Evolutionary conservation across 208 protist genomes (phyloP), one percentile per base, ranked within the genome.

Genomic region (Crithidia fasciculata): DNA sequence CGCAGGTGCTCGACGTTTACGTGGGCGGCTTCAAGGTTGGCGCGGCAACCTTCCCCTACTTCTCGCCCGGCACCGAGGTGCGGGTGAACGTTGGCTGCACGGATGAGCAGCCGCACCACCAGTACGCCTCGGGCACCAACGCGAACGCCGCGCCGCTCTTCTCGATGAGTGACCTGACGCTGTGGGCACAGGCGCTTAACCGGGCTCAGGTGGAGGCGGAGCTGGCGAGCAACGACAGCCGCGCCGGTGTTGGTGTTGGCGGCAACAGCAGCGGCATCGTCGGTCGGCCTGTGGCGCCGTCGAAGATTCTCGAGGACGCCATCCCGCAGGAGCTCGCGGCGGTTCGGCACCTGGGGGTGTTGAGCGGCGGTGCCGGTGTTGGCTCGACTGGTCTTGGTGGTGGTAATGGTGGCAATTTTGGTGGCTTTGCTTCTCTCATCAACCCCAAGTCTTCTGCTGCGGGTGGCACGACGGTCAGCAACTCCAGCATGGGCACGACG

Each of bases 131-230:
- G 82, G 68, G 85, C 85, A 10, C 72, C 68, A 67, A 50, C 16
- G n/a, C 56, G 18, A 74, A 90, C 41, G 53, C 72, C 1, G 79
- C 80, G 18, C 63, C 81, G 41, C 72, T 90, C 45, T 96, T 84
- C 69, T 90, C 87, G 16, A 85, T 95, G 66, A 81, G 92, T 10
- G 81, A 86, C 37, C 80, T 95, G 18, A 61, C 66, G 15, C 15
- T 97, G 5, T 97, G 89, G 88, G 87, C 86, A 28, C 79, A 89
- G 47, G 85, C 91, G 67, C 78, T 97, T 49, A 91, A 74, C 28
- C 54, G 54, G 18, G 60, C 78, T 5, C 87, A 97, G 74, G 86
- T 97, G 39, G 84, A 92, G 72, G 87, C 87, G 19, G 76, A 89
- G 64, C 37, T 90, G 12, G 88, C 86, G 15, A 67, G 53, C 58